Base-by-base conservation (phyloP, 495 filamentous ascomycete genomes). In the Evernia prunastri region DNA sequence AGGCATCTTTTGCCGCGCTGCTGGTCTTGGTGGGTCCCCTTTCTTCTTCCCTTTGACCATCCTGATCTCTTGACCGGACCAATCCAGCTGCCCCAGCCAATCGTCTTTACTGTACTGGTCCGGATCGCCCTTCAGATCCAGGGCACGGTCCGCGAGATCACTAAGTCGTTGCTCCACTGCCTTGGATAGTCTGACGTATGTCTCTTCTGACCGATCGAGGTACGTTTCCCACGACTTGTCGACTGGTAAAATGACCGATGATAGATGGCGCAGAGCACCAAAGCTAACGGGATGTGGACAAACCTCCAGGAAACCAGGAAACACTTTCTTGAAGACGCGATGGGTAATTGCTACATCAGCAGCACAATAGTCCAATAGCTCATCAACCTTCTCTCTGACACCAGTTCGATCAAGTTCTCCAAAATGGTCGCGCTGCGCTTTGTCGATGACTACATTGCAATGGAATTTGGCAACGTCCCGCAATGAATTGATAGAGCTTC, bases 251-350 rank as follows among this genome's bases (percentile, higher is more conserved):
- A 96, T 95, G 56, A 96, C 90, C 8, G 92, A 88, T 8, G 93
- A 92, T 10, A 99, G 81, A 74, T 97, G 92, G 49, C 95, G 84
- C 36, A 97, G 81, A 15, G 94, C 93, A 8, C 90, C 92, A 71
- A 99, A 99, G 74, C 91, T 97, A 65, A 97, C 94, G 4, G 94
- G 95, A 76, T 99, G 95, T 5, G 95, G 93, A 68, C 94, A 97
- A 39, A 88, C 87, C 39, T 89, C 77, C 15, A 97, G 79, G 71
- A 96, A 99, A 56, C 86, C 85, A 2, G 91, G 90, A 58, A 99
- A 94, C 4, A 97, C 90, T 60, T 89, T 89, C 72, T 89, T 87
- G 75, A 91, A 99, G 8, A 99, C 92, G 45, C 86, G 84, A 71
- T 97, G 95, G 0, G 94, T 97, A 67, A 95, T 85, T 39, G 86